Percentiles rank a stretch among this genome's conserved stretches.
These are phyloP conservation scores for Aspergillus asperescens DNA, from an alignment of 495 filamentous ascomycete genomes.

Conservation along the genomic window DNA sequence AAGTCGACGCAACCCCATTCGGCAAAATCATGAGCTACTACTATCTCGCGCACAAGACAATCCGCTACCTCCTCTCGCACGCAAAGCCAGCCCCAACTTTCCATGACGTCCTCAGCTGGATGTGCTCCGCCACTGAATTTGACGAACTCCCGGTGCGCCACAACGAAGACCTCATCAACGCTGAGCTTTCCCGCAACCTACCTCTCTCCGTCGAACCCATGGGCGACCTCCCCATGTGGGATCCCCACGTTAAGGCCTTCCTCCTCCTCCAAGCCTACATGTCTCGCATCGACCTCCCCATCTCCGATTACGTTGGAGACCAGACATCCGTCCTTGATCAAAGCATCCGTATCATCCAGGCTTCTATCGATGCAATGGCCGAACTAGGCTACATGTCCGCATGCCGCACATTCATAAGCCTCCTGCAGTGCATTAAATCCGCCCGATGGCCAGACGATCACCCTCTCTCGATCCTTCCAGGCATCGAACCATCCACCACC, in stretches of 20 bases:
- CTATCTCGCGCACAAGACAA: constrained; percentile 94
- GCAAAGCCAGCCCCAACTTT: constrained; percentile 76
- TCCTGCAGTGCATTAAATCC: constrained; percentile 87
- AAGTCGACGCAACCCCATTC: constrained; percentile 80
- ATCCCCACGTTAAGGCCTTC: constrained; percentile 97
- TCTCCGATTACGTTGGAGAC: constrained; percentile 96
- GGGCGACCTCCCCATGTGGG: constrained; percentile 84
- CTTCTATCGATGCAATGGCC: constrained; percentile 88
- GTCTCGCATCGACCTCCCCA: constrained; percentile 84
- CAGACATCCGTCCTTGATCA: constrained; percentile 88
- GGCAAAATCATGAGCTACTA: constrained; percentile 99
- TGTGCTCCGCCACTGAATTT: constrained; percentile 90
- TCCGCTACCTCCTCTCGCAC: constrained; percentile 71
- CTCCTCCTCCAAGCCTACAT: constrained; percentile 91
- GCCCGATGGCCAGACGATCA: constrained; percentile 86
- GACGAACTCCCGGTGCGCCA: constrained; percentile 97
- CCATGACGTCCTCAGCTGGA: constrained; percentile 84
- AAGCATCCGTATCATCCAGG: constrained; percentile 88
- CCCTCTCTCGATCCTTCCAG: constrained; percentile 74
- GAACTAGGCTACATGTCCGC: constrained; percentile 77
- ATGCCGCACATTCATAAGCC: constrained; percentile 69
- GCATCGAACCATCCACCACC: constrained; percentile 40
- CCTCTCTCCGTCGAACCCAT: constrained; percentile 63
- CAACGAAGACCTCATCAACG: constrained; percentile 98
- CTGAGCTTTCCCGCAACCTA: constrained; percentile 76